phyloP scores from a whole-genome alignment of 2,329 filamentous ascomycete species.

The Colletotrichum sp. region DNA sequence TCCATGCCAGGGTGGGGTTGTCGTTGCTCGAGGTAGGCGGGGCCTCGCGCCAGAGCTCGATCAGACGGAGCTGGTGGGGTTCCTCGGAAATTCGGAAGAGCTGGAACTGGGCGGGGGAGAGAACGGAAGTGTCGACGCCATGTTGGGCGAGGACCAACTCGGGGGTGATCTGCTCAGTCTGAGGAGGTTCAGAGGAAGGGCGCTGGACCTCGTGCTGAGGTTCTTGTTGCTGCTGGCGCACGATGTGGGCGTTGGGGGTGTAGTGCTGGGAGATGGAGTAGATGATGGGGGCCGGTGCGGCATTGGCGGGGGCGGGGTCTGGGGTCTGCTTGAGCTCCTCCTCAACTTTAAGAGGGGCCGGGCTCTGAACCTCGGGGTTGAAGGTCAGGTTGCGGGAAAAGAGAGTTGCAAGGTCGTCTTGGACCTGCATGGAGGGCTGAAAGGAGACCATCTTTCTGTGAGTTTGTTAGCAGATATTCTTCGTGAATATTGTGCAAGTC shows the following conservation, averaged over 20 bases:
- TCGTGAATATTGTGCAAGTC: neutral
- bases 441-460: constrained; percentile 42
- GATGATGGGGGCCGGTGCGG: constrained; percentile 53
- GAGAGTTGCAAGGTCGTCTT: constrained; percentile 83
- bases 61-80: constrained; percentile 74
- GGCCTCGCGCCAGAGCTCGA: constrained; percentile 86
- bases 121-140: constrained; percentile 70
- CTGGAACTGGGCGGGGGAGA: constrained; percentile 77
- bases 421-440: constrained; percentile 61
- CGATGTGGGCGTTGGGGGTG: constrained; percentile 76
- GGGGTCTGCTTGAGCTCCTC: constrained; percentile 34
- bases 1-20: constrained; percentile 59
- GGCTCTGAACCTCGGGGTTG: constrained; percentile 41
- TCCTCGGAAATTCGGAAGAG: constrained; percentile 79
- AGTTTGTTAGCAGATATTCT: neutral
- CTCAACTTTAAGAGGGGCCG: constrained; percentile 32
- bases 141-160: constrained; percentile 67
- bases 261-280: constrained; percentile 86
- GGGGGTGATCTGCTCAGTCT: constrained; percentile 52
- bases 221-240: constrained; percentile 40
- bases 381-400: constrained; percentile 80
- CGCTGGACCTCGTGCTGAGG: constrained; percentile 40
- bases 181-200: constrained; percentile 56
- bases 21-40: constrained; percentile 66
- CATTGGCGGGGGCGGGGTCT: constrained; percentile 26